Conservation (phyloP, 495 filamentous ascomycete genomes). For the Parathielavia hyrcaniae region DNA sequence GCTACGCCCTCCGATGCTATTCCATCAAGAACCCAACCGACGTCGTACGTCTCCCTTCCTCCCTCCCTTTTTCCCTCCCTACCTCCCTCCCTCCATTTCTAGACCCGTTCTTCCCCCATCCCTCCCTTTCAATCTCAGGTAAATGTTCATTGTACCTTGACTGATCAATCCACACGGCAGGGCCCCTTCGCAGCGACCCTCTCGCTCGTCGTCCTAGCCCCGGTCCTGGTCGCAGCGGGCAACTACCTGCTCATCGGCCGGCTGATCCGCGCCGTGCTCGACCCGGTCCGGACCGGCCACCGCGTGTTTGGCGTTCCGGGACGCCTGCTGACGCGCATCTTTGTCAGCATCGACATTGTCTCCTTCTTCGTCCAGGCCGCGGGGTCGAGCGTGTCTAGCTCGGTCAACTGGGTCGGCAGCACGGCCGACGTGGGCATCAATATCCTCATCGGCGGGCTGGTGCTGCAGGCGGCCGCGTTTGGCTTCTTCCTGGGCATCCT, state of each 20-base stretch:
- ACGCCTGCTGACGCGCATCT: constrained; percentile 42
- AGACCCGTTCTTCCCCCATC: too few relatives aligned
- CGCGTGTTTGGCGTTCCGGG: constrained; percentile 19
- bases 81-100: too few relatives aligned
- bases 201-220: constrained; percentile 47
- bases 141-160: too few relatives aligned
- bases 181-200: constrained; percentile 52
- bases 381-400: constrained; percentile 27
- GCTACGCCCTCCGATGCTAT: constrained; percentile 40
- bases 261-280: constrained; percentile 39
- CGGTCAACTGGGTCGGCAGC: constrained; percentile 27
- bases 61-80: not conserved
- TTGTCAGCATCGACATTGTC: constrained; percentile 36
- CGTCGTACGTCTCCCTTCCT: constrained; percentile 32
- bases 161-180: constrained; percentile 15
- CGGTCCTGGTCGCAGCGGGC: constrained; percentile 40
- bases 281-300: constrained; percentile 4
- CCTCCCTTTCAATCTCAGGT: too few relatives aligned
- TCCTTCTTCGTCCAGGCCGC: constrained; percentile 36
- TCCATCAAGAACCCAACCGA: constrained; percentile 20
- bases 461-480: constrained; percentile 48
- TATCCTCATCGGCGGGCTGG: constrained; percentile 42
- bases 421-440: constrained; percentile 34
- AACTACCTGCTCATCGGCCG: constrained; percentile 50
- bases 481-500: constrained; percentile 43